Evolutionary conservation across 805 yeast species (phyloP).

Genomic region (Tetrapisispora iriomotensis): DNA sequence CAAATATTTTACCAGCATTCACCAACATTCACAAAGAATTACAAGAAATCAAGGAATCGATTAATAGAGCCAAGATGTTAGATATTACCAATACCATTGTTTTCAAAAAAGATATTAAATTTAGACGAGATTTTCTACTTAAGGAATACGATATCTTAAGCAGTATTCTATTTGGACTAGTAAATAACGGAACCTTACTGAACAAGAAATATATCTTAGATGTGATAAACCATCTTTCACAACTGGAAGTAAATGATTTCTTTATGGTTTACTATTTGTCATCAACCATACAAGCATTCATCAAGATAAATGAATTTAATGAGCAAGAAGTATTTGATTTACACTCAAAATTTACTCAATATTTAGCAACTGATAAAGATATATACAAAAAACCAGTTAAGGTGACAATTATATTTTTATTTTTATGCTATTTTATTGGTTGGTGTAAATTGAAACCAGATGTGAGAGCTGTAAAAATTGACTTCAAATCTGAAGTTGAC

Average conservation of each 20-base stretch:
- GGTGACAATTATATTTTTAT: slow-evolving; percentile 40
- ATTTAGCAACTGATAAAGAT: slow-evolving; percentile 30
- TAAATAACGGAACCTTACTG: slow-evolving; percentile 30
- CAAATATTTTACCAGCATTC: slow-evolving; percentile 42
- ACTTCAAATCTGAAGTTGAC: slow-evolving; percentile 47
- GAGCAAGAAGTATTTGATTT: slow-evolving; percentile 32
- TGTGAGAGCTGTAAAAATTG: slow-evolving; percentile 36
- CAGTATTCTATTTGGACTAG: slow-evolving; percentile 48
- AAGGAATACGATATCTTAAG: slow-evolving; percentile 64
- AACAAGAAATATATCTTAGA: slow-evolving; percentile 29
- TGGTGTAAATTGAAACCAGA: slow-evolving; percentile 51
- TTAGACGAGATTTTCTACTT: slow-evolving; percentile 52
- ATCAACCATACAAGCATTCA: slow-evolving; percentile 38
- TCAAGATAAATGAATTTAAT: slow-evolving; percentile 29
- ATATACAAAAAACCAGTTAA: slow-evolving; percentile 40
- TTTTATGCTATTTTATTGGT: slow-evolving; percentile 47
- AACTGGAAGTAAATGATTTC: slow-evolving; percentile 50
- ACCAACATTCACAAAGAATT: slow-evolving; percentile 48
- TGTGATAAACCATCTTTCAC: slow-evolving; percentile 37
- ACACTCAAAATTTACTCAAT: slow-evolving; percentile 31
- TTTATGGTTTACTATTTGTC: slow-evolving; percentile 60
- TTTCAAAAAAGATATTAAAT: slow-evolving; percentile 41
- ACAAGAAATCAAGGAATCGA: slow-evolving; percentile 40
- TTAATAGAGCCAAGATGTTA: slow-evolving; percentile 44
- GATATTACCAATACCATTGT: slow-evolving; percentile 38